Base-by-base conservation (phyloP, 805 yeast genomes). In the Nakazawaea populi region DNA sequence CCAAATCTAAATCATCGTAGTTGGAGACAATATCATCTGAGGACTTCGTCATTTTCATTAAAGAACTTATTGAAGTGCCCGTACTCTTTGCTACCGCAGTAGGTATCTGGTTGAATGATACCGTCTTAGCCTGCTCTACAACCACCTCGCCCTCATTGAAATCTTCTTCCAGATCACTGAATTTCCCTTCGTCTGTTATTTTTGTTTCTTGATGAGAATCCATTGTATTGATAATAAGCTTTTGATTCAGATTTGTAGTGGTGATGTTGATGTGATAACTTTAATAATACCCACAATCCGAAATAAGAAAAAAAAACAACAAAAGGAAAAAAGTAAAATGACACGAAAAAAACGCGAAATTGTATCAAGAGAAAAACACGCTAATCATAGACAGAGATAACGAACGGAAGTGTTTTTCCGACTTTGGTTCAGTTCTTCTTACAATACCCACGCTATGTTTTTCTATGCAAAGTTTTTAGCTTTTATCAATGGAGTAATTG, bases 1-100 rank as follows among this genome's bases (percentile, higher is more conserved):
- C 68, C 31, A 66, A 57, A 34, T 65, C 67, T 35, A 66, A 55
- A 47, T 60, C 62, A 34, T 57, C 57, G 45, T 54, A 59, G 51
- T 58, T 56, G 6, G 61, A 52, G 24, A 55, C 51, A 12, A 59
- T 43, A 8, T 53, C 61, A 37, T 50, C 53, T 2, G 10, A 6
- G 4, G 48, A 44, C n/a, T 28, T 44, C 4, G 30, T 24, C 5
- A 49, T 4, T 4, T 49, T 32, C 5, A 49, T 39, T 27, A 45
- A 41, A 4, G 52, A 49, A 30, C 44, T 43, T 37, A 49, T 44
- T 9, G 52, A 49, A 6, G 37, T 27, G 8, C 45, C 46, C 4
- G 43, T 12, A 36, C 34, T 42, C 5, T 31, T 36, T 29, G 36
- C 18, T 18, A 14, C n/a, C 10, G 24, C 44, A 31, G 49, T 41